Conservation (phyloP, 345 rosid genomes). For the Salix koriyanagi region DNA sequence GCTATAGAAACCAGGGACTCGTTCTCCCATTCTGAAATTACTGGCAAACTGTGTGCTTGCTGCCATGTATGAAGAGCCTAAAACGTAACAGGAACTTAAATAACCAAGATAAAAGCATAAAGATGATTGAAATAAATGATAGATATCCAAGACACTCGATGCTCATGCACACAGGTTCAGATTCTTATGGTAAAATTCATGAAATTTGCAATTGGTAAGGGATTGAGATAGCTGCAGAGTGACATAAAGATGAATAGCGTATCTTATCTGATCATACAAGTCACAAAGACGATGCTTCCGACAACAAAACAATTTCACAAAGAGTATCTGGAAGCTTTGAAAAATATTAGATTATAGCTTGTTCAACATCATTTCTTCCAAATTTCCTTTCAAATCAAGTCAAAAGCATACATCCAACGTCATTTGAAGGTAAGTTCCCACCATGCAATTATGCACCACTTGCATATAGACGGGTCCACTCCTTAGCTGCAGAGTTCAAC, state of each 20-base stretch:
- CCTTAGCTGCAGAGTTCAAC: constrained; percentile 62
- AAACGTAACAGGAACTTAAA: neutral
- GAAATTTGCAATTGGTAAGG: neutral
- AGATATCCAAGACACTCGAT: neutral
- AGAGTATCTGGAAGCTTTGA: constrained; percentile 28
- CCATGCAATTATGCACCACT: constrained; percentile 57
- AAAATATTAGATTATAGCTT: constrained; percentile 23
- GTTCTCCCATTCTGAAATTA: too few relatives aligned
- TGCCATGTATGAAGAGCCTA: too few relatives aligned
- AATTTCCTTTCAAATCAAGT: constrained; percentile 31
- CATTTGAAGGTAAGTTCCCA: constrained; percentile 24
- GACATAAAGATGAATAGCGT: neutral
- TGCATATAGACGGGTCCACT: constrained; percentile 95
- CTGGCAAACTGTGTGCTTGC: too few relatives aligned
- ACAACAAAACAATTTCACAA: constrained; percentile 15
- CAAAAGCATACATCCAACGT: constrained; percentile 35
- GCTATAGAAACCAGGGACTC: too few relatives aligned
- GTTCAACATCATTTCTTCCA: constrained; percentile 38
- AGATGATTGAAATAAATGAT: neutral
- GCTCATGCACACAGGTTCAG: neutral
- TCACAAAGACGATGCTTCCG: constrained; percentile 25
- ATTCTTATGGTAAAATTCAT: neutral
- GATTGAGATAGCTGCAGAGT: neutral
- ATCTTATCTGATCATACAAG: constrained; percentile 26
- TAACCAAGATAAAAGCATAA: neutral